Conservation (phyloP, 257 asterid species). For the Primulina huaijiensis region DNA sequence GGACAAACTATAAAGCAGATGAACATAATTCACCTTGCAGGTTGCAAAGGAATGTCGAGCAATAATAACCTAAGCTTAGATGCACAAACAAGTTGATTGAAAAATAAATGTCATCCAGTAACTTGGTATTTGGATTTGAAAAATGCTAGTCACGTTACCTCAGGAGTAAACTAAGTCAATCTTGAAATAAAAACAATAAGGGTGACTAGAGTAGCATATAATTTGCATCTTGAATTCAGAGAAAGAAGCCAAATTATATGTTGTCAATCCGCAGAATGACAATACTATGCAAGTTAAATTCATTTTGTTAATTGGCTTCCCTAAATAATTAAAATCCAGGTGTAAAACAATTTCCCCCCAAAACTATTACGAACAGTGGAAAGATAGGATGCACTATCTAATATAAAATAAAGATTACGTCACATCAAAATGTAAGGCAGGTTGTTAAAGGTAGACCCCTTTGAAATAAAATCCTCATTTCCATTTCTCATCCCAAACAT, state of each 20-base stretch:
- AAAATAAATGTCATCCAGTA: neutral
- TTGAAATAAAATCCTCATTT: neutral
- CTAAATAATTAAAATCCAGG: neutral
- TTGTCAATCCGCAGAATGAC: neutral
- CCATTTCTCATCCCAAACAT: neutral
- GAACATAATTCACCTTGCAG: neutral
- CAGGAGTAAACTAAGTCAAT: neutral
- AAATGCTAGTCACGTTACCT: neutral
- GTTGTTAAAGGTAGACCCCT: neutral
- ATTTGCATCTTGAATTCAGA: too few species aligned
- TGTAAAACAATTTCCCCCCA: too few species aligned
- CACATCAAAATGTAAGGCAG: neutral
- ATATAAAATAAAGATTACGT: too few species aligned
- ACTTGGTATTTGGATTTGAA: constrained; percentile 3
- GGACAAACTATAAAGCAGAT: neutral
- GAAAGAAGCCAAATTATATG: too few species aligned
- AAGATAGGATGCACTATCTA: neutral
- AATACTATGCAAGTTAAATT: neutral
- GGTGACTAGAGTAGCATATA: neutral
- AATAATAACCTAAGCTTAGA: neutral
- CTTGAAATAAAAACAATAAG: neutral
- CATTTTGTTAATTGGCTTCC: too few species aligned
- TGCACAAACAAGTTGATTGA: neutral
- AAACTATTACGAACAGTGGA: too few species aligned
- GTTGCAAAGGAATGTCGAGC: neutral